phyloP scores from a whole-genome alignment of 148 eudicot genomes.

The Cornus florida region DNA sequence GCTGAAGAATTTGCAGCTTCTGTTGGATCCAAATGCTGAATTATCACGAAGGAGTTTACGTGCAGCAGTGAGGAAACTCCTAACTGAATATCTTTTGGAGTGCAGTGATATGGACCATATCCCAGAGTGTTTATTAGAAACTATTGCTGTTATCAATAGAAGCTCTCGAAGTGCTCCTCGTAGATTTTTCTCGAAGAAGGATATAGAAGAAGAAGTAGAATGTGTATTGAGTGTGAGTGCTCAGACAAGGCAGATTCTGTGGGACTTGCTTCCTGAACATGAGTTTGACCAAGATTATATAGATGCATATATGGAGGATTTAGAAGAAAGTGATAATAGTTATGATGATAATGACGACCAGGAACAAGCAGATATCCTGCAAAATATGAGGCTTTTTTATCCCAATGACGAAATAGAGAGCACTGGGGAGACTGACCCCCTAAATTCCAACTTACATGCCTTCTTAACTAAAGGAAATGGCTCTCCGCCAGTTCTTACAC shows the following conservation, averaged over 20 bases:
- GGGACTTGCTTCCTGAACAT: slow-evolving; percentile 49
- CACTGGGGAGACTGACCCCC: slow-evolving; percentile 40
- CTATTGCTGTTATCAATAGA: slow-evolving; percentile 47
- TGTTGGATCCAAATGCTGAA: slow-evolving; percentile 45
- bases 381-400: slow-evolving; percentile 17
- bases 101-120: slow-evolving; percentile 72
- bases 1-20: slow-evolving; percentile 36
- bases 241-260: slow-evolving; percentile 57
- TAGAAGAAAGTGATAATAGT: slow-evolving; percentile 50
- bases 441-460: slow-evolving; percentile 12
- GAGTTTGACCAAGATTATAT: slow-evolving; percentile 58
- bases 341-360: slow-evolving; percentile 29
- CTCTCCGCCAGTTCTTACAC: slow-evolving; percentile 11
- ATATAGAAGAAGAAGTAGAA: slow-evolving; percentile 63
- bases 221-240: slow-evolving; percentile 58
- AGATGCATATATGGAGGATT: slow-evolving; percentile 69
- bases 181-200: slow-evolving; percentile 33
- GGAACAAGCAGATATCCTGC: slow-evolving; percentile 11
- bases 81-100: slow-evolving; percentile 72
- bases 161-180: slow-evolving; percentile 19
- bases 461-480: slow-evolving; percentile 8
- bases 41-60: slow-evolving; percentile 32
- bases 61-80: slow-evolving; percentile 37
- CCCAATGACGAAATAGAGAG: slow-evolving; percentile 39
- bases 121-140: slow-evolving; percentile 47